phyloP scores from a whole-genome alignment of 495 filamentous ascomycete genomes.

The Glonium stellatum region DNA sequence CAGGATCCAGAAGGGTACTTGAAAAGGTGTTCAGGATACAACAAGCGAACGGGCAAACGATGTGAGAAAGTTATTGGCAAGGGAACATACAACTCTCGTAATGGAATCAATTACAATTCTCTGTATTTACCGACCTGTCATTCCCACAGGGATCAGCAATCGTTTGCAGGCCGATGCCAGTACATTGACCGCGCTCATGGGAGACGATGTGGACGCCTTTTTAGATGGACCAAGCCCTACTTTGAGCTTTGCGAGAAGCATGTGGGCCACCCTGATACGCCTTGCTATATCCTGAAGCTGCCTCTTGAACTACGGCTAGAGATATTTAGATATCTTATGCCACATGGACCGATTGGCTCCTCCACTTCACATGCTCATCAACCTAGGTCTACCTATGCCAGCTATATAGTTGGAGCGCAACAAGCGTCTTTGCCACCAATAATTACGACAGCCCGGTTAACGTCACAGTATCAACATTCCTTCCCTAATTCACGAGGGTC shows the following conservation, averaged over 20 bases:
- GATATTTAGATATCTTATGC: slow-evolving; percentile 23
- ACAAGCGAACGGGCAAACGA: slow-evolving; percentile 16
- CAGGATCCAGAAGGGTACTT: slow-evolving; percentile 22
- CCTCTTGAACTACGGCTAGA: slow-evolving; percentile 19
- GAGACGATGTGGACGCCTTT: slow-evolving; percentile 19
- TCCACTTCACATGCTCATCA: slow-evolving; percentile 12
- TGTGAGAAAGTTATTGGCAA: slow-evolving; percentile 9
- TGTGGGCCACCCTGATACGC: slow-evolving; percentile 21
- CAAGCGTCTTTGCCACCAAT: background rate
- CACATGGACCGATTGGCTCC: slow-evolving; percentile 21
- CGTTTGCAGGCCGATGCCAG: slow-evolving; percentile 21
- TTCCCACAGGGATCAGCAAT: slow-evolving; percentile 16
- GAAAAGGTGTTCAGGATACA: slow-evolving; percentile 18
- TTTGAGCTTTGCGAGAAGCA: slow-evolving; percentile 22
- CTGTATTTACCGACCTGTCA: slow-evolving; percentile 20
- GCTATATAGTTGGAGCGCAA: background rate
- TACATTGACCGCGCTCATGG: slow-evolving; percentile 7
- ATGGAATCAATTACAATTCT: slow-evolving; percentile 4
- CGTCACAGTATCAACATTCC: background rate
- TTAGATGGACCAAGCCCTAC: slow-evolving; percentile 23
- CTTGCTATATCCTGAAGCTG: slow-evolving; percentile 23
- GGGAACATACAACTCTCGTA: slow-evolving; percentile 2
- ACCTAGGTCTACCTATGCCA: background rate
- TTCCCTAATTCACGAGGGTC: background rate
- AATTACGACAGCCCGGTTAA: background rate